Evolutionary conservation across 495 filamentous ascomycete species (phyloP).

Genomic region (Tuber melanosporum): DNA sequence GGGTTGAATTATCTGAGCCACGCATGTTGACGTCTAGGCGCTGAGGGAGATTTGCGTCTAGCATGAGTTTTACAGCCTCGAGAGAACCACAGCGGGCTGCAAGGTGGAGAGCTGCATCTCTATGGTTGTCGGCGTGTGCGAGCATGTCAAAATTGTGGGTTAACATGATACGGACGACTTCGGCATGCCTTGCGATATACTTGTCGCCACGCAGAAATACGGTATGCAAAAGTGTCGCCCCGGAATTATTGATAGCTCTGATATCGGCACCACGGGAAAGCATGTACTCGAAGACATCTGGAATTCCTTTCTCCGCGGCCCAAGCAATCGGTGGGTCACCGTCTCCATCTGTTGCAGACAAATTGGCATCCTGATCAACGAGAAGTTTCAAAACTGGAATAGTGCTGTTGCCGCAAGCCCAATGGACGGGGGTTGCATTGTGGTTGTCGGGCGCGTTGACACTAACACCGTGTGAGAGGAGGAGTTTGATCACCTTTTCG

Average conservation of each 20-base stretch:
- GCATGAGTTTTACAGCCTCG: not conserved
- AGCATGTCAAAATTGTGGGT: not conserved
- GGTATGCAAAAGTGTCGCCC: not conserved
- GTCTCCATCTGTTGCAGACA: not conserved
- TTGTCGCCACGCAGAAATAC: not conserved
- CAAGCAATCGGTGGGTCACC: not conserved
- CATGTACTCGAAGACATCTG: not conserved
- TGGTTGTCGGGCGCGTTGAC: conserved; percentile 14
- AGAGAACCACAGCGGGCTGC: not conserved
- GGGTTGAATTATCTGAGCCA: not conserved
- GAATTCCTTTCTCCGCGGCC: not conserved
- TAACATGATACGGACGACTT: not conserved
- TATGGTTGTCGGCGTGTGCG: not conserved
- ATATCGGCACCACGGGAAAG: conserved; percentile 1
- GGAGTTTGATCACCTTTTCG: conserved; percentile 2
- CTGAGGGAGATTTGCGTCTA: not conserved
- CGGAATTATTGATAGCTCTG: not conserved
- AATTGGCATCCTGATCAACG: not conserved
- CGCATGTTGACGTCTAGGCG: not conserved
- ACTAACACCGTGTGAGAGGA: not conserved
- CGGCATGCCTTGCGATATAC: not conserved
- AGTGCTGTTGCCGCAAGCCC: conserved; percentile 15
- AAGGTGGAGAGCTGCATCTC: not conserved
- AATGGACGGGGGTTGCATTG: conserved; percentile 18
- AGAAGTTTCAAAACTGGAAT: not conserved